Conservation (phyloP, 106 monocot species). For the Allium sativum region DNA sequence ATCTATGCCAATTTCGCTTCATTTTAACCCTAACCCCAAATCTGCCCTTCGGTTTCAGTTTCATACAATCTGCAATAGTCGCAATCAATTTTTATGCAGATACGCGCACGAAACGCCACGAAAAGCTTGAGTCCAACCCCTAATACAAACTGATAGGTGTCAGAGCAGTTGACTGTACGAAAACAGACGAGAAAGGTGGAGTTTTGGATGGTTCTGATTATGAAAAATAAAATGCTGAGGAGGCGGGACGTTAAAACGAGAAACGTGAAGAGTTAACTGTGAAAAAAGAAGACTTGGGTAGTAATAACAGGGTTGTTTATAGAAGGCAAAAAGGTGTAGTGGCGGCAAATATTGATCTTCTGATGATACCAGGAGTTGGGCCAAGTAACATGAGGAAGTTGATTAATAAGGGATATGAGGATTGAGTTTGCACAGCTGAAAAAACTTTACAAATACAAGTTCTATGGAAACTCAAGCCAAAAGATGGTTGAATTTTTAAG, state of each 20-base stretch:
- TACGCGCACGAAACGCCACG: not conserved
- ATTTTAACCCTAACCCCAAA: not conserved
- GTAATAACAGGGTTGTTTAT: not conserved
- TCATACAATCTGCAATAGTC: not conserved
- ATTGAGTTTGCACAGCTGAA: slow-evolving; percentile 54
- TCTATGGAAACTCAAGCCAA: slow-evolving; percentile 54
- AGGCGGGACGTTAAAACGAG: not conserved
- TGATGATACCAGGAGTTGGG: slow-evolving; percentile 51
- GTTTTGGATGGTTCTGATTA: not conserved
- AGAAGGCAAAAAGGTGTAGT: slow-evolving; percentile 24
- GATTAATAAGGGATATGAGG: slow-evolving; percentile 54
- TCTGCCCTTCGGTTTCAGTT: not conserved
- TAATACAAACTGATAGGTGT: slow-evolving; percentile 2
- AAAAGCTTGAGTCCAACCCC: slow-evolving; percentile 9
- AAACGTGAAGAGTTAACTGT: slow-evolving; percentile 4
- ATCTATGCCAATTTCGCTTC: slow-evolving; percentile 4
- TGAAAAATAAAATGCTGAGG: slow-evolving; percentile 4
- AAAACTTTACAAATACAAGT: slow-evolving; percentile 62
- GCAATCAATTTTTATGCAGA: not conserved
- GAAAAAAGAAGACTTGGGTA: not conserved
- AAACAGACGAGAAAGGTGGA: slow-evolving; percentile 16
- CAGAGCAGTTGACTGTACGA: slow-evolving; percentile 5
- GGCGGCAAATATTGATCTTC: slow-evolving; percentile 26
- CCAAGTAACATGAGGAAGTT: slow-evolving; percentile 55
- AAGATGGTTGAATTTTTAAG: slow-evolving; percentile 84